Conservation (phyloP, 163 green algal genomes). For the Dunaliella salina region DNA sequence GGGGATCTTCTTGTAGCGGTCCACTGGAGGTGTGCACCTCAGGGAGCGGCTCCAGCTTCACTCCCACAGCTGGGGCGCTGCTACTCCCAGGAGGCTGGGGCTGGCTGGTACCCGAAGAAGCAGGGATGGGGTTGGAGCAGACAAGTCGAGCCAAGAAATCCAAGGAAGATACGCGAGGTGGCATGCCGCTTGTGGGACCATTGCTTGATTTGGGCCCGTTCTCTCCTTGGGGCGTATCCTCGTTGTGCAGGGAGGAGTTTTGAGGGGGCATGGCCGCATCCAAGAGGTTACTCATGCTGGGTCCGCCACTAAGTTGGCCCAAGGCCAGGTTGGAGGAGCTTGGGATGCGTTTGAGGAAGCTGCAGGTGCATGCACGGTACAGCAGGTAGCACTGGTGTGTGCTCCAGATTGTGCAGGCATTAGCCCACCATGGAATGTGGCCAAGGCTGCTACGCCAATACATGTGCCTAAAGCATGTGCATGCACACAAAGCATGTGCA, state of each 20-base stretch:
- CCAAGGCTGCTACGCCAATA: too few relatives aligned
- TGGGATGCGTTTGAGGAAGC: not conserved
- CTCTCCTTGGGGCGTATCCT: too few relatives aligned
- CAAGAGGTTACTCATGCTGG: not conserved
- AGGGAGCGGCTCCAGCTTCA: not conserved
- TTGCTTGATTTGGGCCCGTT: not conserved
- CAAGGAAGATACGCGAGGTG: slow-evolving; percentile 56
- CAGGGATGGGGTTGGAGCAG: slow-evolving; percentile 6
- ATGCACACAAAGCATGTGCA: too few relatives aligned
- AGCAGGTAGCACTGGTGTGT: too few relatives aligned
- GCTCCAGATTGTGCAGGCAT: too few relatives aligned
- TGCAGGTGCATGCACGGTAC: not conserved
- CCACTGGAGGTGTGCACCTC: not conserved
- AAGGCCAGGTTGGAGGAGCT: not conserved
- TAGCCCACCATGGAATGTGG: too few relatives aligned
- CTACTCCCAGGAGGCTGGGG: not conserved
- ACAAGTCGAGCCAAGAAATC: slow-evolving; percentile 59
- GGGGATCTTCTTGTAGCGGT: not conserved
- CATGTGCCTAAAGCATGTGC: too few relatives aligned
- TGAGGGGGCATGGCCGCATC: not conserved
- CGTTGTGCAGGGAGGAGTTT: not conserved
- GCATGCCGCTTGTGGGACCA: slow-evolving; percentile 36
- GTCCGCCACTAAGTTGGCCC: not conserved
- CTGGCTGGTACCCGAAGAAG: not conserved
- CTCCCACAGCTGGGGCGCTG: not conserved